Percentiles rank a stretch among this genome's conserved stretches.
phyloP scores from a whole-genome alignment of 306 rosid genomes.

The Castanopsis chinensis region DNA sequence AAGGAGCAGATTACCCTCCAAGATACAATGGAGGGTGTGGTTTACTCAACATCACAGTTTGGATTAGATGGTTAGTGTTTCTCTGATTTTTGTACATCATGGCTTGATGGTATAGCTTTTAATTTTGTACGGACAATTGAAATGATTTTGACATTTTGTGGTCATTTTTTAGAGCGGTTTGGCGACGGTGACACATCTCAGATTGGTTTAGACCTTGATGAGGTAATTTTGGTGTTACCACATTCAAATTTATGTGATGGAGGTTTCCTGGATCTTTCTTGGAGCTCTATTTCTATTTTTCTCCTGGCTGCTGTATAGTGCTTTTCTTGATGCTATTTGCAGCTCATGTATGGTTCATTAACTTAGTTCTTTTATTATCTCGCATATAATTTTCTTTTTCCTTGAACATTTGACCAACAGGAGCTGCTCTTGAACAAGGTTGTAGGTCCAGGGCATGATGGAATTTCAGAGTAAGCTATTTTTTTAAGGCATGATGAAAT shows the following conservation, averaged over 20 bases:
- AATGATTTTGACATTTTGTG: slow-evolving; percentile 24
- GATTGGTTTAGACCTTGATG: slow-evolving; percentile 96
- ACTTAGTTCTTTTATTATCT: neutral
- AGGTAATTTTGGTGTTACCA: slow-evolving; percentile 51
- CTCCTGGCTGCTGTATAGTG: neutral
- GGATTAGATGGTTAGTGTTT: slow-evolving; percentile 89
- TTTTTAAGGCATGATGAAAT: neutral
- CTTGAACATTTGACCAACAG: slow-evolving; percentile 39
- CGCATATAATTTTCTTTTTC: slow-evolving; percentile 15
- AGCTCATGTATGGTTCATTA: neutral
- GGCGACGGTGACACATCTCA: slow-evolving; percentile 99
- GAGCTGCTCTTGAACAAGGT: slow-evolving; percentile 65
- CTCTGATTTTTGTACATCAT: slow-evolving; percentile 8
- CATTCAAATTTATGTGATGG: neutral
- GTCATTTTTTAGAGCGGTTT: slow-evolving; percentile 72
- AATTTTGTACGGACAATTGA: slow-evolving; percentile 1
- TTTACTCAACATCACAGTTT: slow-evolving; percentile 86
- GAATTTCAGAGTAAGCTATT: slow-evolving; percentile 39
- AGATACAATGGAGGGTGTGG: slow-evolving; percentile 95
- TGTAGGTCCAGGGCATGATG: slow-evolving; percentile 50
- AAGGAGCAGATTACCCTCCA: slow-evolving; percentile 98
- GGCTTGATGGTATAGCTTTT: slow-evolving; percentile 5
- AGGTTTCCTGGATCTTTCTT: neutral
- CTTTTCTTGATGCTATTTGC: neutral
- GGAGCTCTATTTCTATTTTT: neutral